These are phyloP conservation scores for Karstenula rhodostoma DNA, from an alignment of 2,329 filamentous ascomycete species.

Conservation along the genomic window DNA sequence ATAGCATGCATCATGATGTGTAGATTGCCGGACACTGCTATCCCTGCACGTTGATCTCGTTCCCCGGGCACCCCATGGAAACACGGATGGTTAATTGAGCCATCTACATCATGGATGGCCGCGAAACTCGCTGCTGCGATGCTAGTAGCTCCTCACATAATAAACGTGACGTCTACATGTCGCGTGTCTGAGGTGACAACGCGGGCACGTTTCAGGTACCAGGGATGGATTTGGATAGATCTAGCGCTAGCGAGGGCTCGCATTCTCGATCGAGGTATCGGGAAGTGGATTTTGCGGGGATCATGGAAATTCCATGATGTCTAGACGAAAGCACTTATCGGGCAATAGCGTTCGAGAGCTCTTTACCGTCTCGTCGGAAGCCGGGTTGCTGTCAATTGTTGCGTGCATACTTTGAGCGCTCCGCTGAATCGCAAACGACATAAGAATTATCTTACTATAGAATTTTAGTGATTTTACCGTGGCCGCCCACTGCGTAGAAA, in stretches of 20 bases:
- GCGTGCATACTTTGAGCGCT: no score
- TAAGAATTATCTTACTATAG: no score
- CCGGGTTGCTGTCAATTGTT: no score
- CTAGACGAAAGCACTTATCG: background rate
- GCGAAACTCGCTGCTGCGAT: background rate
- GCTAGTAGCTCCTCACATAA: background rate
- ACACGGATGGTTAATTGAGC: background rate
- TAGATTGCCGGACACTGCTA: background rate
- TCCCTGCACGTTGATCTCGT: background rate
- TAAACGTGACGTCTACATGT: constrained; percentile 5
- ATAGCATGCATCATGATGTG: constrained; percentile 2
- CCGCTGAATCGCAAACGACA: no score
- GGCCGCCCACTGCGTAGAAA: background rate
- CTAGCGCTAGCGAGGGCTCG: background rate
- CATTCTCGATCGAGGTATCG: background rate
- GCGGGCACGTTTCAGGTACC: background rate
- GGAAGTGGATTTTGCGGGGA: background rate
- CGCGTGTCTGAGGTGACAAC: background rate
- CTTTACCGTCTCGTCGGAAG: no score
- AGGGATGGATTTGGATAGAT: background rate
- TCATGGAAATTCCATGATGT: background rate
- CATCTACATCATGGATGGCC: constrained; percentile 1
- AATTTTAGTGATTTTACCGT: no score
- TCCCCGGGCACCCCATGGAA: background rate
- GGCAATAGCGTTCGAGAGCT: no score